Evolutionary conservation across 495 filamentous ascomycete genomes (phyloP), one percentile per base, ranked within the genome.

Genomic region (Aspergillus hancockii): DNA sequence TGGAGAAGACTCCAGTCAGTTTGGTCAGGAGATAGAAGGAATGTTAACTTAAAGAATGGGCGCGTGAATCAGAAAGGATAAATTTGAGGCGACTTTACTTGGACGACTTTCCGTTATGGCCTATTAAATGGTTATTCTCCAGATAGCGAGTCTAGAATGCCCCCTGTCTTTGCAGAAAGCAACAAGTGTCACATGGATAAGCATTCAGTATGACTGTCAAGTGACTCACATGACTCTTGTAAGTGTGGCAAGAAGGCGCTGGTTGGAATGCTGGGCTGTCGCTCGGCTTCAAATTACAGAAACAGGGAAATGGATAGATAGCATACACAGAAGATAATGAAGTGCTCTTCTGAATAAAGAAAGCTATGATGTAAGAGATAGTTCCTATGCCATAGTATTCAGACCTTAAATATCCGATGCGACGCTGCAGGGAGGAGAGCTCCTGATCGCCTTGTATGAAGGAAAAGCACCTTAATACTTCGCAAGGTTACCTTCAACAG

Each of bases 181-280:
- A 21, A 47, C 18, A 1, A 47, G 19, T 47, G 51, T 53, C 51
- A 53, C 51, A 53, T 53, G 51, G 51, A 40, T 19, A 22, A 19
- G 18, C 13, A 28, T 40, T 22, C 51, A 40, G 51, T n/a, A 53
- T 34, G 51, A 41, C 32, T 40, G 21, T 40, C 51, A 53, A 53
- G 34, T 53, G 34, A 53, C 51, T 40, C 51, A 40, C 32, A 36
- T 40, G 32, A 53, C 38, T 40, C 30, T 19, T 32, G 19, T 19
- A 18, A 8, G 22, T 38, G 51, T 53, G 51, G 51, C 32, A 40
- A 53, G 18, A 25, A n/a, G n/a, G n/a, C 18, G 10, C 23, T 36
- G 13, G 5, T 38, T 21, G 19, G 31, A 40, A 21, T 38, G 18
- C 21, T 38, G n/a, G n/a, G 4, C 19, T 16, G 38, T 14, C 38